phyloP scores from a whole-genome alignment of 2,329 filamentous ascomycete genomes.

The Fusarium nygamai region DNA sequence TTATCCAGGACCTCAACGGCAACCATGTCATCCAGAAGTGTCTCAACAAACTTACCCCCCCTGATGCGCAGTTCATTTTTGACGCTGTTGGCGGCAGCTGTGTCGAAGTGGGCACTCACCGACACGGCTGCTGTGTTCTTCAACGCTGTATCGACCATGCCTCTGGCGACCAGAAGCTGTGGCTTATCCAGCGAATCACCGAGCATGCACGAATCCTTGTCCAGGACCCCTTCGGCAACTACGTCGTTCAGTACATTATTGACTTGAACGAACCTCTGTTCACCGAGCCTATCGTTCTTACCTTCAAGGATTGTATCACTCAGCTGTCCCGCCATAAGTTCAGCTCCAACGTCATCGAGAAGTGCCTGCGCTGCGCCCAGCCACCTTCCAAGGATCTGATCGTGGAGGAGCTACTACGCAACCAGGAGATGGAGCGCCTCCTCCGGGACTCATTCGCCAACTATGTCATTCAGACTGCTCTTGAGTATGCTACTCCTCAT shows the following conservation, averaged over 20 bases:
- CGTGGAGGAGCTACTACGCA: slow-evolving; percentile 80
- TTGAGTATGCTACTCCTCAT: slow-evolving; percentile 81
- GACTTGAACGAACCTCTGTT: slow-evolving; percentile 89
- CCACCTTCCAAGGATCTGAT: slow-evolving; percentile 79
- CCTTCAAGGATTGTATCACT: slow-evolving; percentile 79
- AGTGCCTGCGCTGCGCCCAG: slow-evolving; percentile 87
- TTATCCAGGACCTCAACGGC: slow-evolving; percentile 97
- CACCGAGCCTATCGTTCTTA: slow-evolving; percentile 86
- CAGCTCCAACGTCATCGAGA: slow-evolving; percentile 98
- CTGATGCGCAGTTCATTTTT: slow-evolving; percentile 95
- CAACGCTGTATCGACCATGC: slow-evolving; percentile 99
- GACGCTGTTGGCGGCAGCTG: slow-evolving; percentile 89
- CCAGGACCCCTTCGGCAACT: slow-evolving; percentile 98
- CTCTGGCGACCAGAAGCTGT: slow-evolving; percentile 85
- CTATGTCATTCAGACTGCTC: slow-evolving; percentile 96
- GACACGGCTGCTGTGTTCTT: slow-evolving; percentile 96
- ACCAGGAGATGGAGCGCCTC: slow-evolving; percentile 84
- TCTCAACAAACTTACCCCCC: slow-evolving; percentile 87
- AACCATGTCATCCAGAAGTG: slow-evolving; percentile 99
- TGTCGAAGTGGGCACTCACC: slow-evolving; percentile 92
- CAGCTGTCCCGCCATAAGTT: slow-evolving; percentile 94
- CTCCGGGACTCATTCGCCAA: slow-evolving; percentile 95
- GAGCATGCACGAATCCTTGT: slow-evolving; percentile 88
- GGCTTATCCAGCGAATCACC: slow-evolving; percentile 88
- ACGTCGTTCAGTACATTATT: slow-evolving; percentile 98